Conservation (phyloP, 495 filamentous ascomycete species). For the Neurospora sp. region DNA sequence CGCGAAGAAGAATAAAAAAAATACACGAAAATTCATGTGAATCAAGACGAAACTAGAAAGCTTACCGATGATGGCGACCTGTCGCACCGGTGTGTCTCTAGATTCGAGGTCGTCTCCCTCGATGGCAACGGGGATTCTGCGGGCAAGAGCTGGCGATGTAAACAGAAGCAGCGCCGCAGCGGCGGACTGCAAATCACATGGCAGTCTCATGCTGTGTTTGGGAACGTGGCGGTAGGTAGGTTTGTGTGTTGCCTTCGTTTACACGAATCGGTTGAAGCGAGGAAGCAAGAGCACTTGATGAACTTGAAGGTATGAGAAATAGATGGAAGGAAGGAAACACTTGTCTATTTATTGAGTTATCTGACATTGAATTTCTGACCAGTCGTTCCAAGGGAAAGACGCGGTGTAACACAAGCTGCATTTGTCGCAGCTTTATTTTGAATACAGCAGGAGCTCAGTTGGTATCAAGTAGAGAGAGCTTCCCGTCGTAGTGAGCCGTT, state of each 20-base stretch:
- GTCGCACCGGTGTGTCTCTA: constrained; percentile 13
- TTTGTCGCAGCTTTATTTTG: not conserved
- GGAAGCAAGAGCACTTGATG: not conserved
- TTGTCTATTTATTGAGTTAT: not conserved
- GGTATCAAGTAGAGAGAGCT: not conserved
- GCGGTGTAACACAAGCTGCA: not conserved
- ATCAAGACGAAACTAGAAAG: not conserved
- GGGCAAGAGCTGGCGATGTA: not conserved
- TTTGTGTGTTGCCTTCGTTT: not conserved
- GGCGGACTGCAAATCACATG: not conserved
- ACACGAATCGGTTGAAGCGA: not conserved
- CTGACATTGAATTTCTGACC: not conserved
- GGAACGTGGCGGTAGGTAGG: not conserved
- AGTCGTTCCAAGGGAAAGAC: not conserved
- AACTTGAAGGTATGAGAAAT: not conserved
- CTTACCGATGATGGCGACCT: constrained; percentile 38
- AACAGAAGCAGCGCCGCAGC: not conserved
- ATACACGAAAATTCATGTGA: not conserved
- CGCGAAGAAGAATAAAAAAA: not conserved
- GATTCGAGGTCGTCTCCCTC: not conserved
- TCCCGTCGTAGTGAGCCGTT: not conserved
- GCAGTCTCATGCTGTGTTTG: not conserved
- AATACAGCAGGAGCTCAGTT: not conserved
- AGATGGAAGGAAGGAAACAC: not conserved
- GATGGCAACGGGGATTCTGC: not conserved